These are phyloP conservation scores for Pseudocercospora eumusae DNA, from an alignment of 2,329 filamentous ascomycete genomes.

Conservation along the genomic window DNA sequence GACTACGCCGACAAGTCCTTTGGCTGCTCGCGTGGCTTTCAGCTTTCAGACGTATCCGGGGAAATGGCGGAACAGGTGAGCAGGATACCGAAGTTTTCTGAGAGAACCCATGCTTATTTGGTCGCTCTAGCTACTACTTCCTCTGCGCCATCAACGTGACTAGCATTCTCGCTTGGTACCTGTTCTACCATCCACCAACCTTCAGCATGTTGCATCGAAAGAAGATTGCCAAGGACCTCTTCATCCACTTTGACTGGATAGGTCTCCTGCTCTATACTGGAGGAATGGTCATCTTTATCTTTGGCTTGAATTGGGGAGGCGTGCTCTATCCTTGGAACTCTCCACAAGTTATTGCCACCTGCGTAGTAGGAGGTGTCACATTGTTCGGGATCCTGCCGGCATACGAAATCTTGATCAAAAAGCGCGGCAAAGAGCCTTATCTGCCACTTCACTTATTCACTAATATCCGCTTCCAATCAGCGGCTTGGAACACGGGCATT, in stretches of 20 bases:
- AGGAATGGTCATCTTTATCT: conserved; percentile 31
- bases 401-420: conserved; percentile 31
- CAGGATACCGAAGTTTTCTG: neutral
- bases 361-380: conserved; percentile 32
- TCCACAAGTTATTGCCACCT: conserved; percentile 34
- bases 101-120: neutral
- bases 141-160: conserved; percentile 40
- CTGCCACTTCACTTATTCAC: conserved; percentile 35
- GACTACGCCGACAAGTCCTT: conserved; percentile 30
- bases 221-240: conserved; percentile 29
- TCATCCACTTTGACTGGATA: conserved; percentile 34
- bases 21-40: conserved; percentile 32
- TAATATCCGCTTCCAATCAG: conserved; percentile 32
- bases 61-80: conserved; percentile 27
- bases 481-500: conserved; percentile 33
- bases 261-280: conserved; percentile 32
- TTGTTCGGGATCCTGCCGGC: conserved; percentile 31
- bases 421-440: conserved; percentile 30
- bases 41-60: conserved; percentile 30
- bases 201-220: conserved; percentile 36
- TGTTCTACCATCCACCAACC: conserved; percentile 41
- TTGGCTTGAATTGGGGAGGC: conserved; percentile 37
- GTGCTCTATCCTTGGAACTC: conserved; percentile 38
- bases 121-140: conserved; percentile 29
- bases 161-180: conserved; percentile 31